phyloP scores from a whole-genome alignment of 2,329 filamentous ascomycete genomes.

The Pochonia chlamydosporia region DNA sequence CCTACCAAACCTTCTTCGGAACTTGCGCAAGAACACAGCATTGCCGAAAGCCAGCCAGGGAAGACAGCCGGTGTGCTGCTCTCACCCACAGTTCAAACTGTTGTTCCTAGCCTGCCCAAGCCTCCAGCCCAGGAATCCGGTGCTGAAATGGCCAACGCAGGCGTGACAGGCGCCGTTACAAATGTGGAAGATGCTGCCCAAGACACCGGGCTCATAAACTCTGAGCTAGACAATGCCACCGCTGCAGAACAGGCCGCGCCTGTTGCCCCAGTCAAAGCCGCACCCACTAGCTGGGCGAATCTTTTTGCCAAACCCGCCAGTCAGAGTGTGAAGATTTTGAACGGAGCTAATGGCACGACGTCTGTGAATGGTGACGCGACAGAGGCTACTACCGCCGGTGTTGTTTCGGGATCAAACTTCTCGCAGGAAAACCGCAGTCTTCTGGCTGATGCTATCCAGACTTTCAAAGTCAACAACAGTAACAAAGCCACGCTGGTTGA shows the following conservation, averaged over 20 bases:
- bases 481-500: conserved; percentile 77
- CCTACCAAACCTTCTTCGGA: background rate
- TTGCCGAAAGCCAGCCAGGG: background rate
- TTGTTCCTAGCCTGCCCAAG: background rate
- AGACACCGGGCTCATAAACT: conserved; percentile 18
- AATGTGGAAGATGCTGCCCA: conserved; percentile 14
- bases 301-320: conserved; percentile 28
- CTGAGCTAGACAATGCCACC: conserved; percentile 13
- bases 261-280: conserved; percentile 19
- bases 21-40: background rate
- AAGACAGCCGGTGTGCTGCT: background rate
- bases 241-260: conserved; percentile 12
- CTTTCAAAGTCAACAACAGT: conserved; percentile 61
- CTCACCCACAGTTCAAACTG: background rate
- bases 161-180: background rate
- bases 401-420: conserved; percentile 28
- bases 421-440: conserved; percentile 47
- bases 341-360: conserved; percentile 21
- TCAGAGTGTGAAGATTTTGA: conserved; percentile 12
- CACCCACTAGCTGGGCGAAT: conserved; percentile 35
- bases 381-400: conserved; percentile 6
- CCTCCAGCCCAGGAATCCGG: conserved; percentile 10
- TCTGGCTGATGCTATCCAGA: conserved; percentile 69
- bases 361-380: conserved; percentile 19
- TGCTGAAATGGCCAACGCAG: conserved; percentile 3